Percentiles rank a stretch among this genome's conserved stretches.
phyloP scores from a whole-genome alignment of 1,284 basidiomycete species.

The Trichosporon inkin region DNA sequence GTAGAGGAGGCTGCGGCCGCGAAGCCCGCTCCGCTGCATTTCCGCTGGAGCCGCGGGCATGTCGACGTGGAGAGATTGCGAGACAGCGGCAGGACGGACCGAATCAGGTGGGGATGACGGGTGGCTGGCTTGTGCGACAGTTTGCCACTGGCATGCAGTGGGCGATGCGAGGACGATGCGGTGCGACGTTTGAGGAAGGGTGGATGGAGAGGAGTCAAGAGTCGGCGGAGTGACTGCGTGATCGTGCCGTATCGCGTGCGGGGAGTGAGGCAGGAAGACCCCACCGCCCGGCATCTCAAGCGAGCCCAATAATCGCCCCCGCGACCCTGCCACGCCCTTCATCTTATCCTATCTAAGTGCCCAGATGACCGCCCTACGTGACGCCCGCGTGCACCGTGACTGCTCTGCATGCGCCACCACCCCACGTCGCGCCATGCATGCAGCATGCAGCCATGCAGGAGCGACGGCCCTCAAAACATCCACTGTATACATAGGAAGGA shows the following conservation, averaged over 20 bases:
- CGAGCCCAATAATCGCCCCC: conserved; percentile 1
- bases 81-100: background rate
- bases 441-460: background rate
- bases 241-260: background rate
- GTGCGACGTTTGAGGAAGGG: background rate
- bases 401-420: background rate
- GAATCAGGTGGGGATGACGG: background rate
- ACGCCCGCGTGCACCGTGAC: background rate
- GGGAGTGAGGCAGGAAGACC: no score
- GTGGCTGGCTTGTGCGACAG: background rate
- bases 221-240: background rate
- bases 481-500: conserved; percentile 7
- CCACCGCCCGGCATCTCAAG: no score
- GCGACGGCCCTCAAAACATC: background rate
- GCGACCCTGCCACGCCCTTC: conserved; percentile 4
- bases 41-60: background rate
- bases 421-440: no score
- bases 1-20: conserved; percentile 66
- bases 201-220: conserved; percentile 6
- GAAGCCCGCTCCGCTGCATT: conserved; percentile 7
- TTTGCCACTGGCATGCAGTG: conserved; percentile 7
- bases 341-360: conserved; percentile 9
- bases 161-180: conserved; percentile 4
- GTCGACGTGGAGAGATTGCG: conserved; percentile 1
- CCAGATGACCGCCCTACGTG: conserved; percentile 2